Conservation (phyloP, 2,329 filamentous ascomycete species). For the Aspergillus arachidicola region DNA sequence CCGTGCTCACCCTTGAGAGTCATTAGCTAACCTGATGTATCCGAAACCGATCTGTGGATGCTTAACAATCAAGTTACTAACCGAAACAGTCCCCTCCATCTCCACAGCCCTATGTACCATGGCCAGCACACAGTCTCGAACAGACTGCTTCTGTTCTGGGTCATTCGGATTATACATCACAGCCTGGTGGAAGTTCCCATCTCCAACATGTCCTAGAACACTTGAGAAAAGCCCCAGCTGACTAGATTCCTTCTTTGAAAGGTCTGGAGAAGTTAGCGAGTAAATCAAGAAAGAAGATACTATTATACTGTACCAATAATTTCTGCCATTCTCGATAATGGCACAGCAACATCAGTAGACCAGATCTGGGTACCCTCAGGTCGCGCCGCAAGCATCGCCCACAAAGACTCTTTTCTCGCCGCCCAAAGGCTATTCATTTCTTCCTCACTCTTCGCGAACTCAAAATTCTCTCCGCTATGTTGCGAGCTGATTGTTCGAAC, state of each 20-base stretch:
- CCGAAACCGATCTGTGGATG: neutral
- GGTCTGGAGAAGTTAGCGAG: conserved; percentile 49
- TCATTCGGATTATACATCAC: conserved; percentile 79
- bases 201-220: conserved; percentile 83
- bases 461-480: conserved; percentile 41
- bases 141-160: conserved; percentile 68
- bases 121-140: conserved; percentile 76
- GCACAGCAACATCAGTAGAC: conserved; percentile 63
- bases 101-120: conserved; percentile 84
- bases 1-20: conserved; percentile 69
- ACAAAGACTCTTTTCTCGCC: conserved; percentile 59
- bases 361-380: conserved; percentile 57
- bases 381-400: conserved; percentile 58
- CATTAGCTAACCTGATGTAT: neutral
- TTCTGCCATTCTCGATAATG: conserved; percentile 58
- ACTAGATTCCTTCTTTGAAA: conserved; percentile 85
- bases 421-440: conserved; percentile 58
- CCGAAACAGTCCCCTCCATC: conserved; percentile 86
- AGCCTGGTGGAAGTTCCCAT: conserved; percentile 89
- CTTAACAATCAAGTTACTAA: conserved; percentile 17
- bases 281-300: no score
- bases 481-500: conserved; percentile 59
- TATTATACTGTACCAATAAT: conserved; percentile 52
- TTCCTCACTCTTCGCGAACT: conserved; percentile 52
- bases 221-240: conserved; percentile 80